These are phyloP conservation scores for Leptoxyphium fumago DNA, from an alignment of 2,329 filamentous ascomycete genomes.

Conservation along the genomic window DNA sequence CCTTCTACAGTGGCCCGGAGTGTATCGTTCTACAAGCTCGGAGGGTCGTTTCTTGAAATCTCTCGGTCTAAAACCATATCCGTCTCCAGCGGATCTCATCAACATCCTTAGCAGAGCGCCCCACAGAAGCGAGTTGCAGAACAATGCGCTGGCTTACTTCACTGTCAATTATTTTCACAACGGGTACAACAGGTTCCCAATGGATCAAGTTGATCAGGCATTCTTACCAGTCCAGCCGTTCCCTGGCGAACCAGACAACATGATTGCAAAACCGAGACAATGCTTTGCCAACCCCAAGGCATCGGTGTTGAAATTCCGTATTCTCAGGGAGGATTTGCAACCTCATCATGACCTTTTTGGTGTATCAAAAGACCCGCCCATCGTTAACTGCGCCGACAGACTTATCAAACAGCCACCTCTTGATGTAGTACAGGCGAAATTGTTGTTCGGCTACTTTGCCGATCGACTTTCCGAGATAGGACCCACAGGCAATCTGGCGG, in stretches of 20 bases:
- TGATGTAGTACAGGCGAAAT: conserved; percentile 49
- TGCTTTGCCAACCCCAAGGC: conserved; percentile 75
- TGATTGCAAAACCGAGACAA: conserved; percentile 54
- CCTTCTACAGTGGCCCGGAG: conserved; percentile 69
- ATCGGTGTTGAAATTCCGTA: conserved; percentile 63
- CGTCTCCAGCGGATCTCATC: conserved; percentile 59
- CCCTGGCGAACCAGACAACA: conserved; percentile 30
- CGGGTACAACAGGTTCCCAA: conserved; percentile 52
- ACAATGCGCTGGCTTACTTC: conserved; percentile 66
- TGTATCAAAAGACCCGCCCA: conserved; percentile 66
- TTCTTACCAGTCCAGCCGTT: conserved; percentile 64
- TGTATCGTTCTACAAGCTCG: conserved; percentile 46
- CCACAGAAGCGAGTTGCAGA: conserved; percentile 44
- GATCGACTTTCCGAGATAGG: conserved; percentile 61
- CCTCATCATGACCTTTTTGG: conserved; percentile 74
- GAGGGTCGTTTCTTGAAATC: conserved; percentile 62
- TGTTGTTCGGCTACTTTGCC: conserved; percentile 72
- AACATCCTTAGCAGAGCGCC: conserved; percentile 56
- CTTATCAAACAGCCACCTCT: conserved; percentile 59
- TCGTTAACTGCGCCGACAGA: conserved; percentile 59
- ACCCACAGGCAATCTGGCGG: conserved; percentile 36
- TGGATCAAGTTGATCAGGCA: conserved; percentile 30
- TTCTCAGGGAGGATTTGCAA: conserved; percentile 63
- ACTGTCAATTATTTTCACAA: conserved; percentile 66
- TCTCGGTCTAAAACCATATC: conserved; percentile 60